A percentile compares a stretch with the other conserved stretches of the same genome.
Conservation (phyloP, 1,284 basidiomycete genomes). For the Filobasidium uniguttulatum region DNA sequence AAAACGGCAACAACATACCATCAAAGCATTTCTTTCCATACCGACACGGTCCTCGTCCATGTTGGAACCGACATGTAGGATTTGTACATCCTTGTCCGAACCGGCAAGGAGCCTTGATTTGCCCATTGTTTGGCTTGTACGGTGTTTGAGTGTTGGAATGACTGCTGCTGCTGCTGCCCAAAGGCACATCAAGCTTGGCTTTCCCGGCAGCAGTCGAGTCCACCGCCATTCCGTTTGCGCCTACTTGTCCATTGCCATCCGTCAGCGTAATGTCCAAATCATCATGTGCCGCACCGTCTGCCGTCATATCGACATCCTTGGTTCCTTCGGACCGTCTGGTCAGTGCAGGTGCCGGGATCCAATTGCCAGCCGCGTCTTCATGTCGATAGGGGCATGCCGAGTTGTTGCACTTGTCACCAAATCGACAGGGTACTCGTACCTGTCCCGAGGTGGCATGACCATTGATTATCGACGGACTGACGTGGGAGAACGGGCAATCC, state of each 20-base stretch:
- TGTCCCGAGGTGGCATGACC: slow-evolving; percentile 31
- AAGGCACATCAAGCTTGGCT: no score
- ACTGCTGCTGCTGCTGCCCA: no score
- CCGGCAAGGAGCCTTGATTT: slow-evolving; percentile 11
- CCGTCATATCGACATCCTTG: slow-evolving; percentile 9
- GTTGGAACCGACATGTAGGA: slow-evolving; percentile 11
- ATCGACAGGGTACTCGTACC: slow-evolving; percentile 33
- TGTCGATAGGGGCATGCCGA: slow-evolving; percentile 36
- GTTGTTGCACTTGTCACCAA: slow-evolving; percentile 34
- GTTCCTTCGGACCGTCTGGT: slow-evolving; percentile 9
- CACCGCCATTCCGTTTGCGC: no score
- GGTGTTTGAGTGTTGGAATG: background rate
- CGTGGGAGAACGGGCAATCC: slow-evolving; percentile 76
- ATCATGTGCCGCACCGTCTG: slow-evolving; percentile 9
- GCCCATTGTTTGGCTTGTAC: slow-evolving; percentile 8
- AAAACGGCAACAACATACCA: slow-evolving; percentile 1
- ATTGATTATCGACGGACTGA: slow-evolving; percentile 64
- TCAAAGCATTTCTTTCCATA: slow-evolving; percentile 15
- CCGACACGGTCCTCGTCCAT: slow-evolving; percentile 11
- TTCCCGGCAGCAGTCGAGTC: background rate
- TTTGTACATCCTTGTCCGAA: slow-evolving; percentile 13
- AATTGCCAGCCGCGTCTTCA: slow-evolving; percentile 35
- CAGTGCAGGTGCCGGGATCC: slow-evolving; percentile 33
- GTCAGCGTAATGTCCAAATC: slow-evolving; percentile 11
- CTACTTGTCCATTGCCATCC: background rate